phyloP scores from a whole-genome alignment of 768 basidiomycete genomes.

The Termitomyces sp. region DNA sequence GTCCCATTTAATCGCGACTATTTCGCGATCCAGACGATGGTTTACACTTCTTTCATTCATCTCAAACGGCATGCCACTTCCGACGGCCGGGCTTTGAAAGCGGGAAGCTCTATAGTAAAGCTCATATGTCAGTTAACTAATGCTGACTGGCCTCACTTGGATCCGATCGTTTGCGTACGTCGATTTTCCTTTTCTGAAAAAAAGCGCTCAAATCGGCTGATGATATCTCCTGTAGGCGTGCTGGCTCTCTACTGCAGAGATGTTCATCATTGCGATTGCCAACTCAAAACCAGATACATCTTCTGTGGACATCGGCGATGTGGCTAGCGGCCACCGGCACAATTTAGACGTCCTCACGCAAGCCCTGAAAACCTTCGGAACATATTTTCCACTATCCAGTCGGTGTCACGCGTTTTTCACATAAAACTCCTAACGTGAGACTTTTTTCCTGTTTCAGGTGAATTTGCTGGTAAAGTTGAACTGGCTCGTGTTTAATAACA shows the following conservation, averaged over 20 bases:
- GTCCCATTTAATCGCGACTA: constrained; percentile 9
- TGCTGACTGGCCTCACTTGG: constrained; percentile 45
- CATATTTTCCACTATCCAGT: constrained; percentile 14
- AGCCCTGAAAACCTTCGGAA: constrained; percentile 13
- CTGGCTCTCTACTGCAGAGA: constrained; percentile 15
- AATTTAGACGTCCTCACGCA: constrained; percentile 10
- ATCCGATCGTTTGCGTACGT: constrained; percentile 50
- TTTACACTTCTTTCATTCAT: constrained; percentile 45
- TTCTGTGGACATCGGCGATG: constrained; percentile 3
- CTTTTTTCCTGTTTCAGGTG: not conserved
- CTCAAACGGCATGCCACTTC: constrained; percentile 35
- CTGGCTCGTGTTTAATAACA: constrained; percentile 4
- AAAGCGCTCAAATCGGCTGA: not conserved
- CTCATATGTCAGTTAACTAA: constrained; percentile 43
- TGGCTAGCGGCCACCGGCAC: constrained; percentile 2
- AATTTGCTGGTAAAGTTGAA: constrained; percentile 7
- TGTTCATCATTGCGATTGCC: constrained; percentile 13
- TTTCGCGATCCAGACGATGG: constrained; percentile 35
- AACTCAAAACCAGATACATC: constrained; percentile 1
- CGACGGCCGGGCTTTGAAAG: constrained; percentile 35
- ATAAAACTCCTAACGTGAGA: not conserved
- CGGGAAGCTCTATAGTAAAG: constrained; percentile 36
- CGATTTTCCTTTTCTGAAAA: not conserved
- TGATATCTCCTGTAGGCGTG: constrained; percentile 9
- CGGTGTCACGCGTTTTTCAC: not conserved